Evolutionary conservation across 2,329 filamentous ascomycete species (phyloP).

Genomic region (Nemania sp.): DNA sequence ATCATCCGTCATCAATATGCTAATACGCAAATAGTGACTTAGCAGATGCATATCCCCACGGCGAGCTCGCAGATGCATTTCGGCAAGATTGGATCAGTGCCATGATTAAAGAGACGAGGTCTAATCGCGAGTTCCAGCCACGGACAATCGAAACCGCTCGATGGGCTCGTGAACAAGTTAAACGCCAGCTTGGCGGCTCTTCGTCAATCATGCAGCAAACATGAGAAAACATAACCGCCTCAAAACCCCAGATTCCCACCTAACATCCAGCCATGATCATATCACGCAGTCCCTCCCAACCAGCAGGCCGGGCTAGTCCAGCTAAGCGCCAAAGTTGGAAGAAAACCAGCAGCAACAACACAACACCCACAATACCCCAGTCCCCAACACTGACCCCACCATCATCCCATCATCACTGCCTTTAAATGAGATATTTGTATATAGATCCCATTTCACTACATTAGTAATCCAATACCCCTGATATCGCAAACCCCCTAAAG

Average conservation of each 20-base stretch:
- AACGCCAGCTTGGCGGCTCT: slow-evolving; percentile 73
- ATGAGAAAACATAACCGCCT: slow-evolving; percentile 38
- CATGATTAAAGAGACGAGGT: slow-evolving; percentile 90
- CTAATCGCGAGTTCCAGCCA: slow-evolving; percentile 80
- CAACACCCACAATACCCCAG: slow-evolving; percentile 12
- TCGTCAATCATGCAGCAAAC: slow-evolving; percentile 56
- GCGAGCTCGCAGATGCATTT: slow-evolving; percentile 83
- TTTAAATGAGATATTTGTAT: slow-evolving; percentile 38
- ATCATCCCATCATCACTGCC: slow-evolving; percentile 16
- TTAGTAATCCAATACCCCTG: slow-evolving; percentile 41
- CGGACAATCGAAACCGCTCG: slow-evolving; percentile 93
- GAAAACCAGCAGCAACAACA: slow-evolving; percentile 37
- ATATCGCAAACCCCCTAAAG: slow-evolving; percentile 33
- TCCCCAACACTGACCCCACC: slow-evolving; percentile 19
- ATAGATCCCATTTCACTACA: slow-evolving; percentile 37
- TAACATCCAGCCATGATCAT: slow-evolving; percentile 27
- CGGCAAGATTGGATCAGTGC: slow-evolving; percentile 86
- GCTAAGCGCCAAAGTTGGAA: slow-evolving; percentile 35
- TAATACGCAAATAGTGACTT: slow-evolving; percentile 69
- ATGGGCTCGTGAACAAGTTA: slow-evolving; percentile 97
- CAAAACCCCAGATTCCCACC: slow-evolving; percentile 23
- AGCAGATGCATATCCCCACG: slow-evolving; percentile 88
- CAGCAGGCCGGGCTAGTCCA: slow-evolving; percentile 31
- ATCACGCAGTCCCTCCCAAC: slow-evolving; percentile 36
- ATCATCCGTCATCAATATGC: neutral